Evolutionary conservation across 192 early-diverging fungal genomes (phyloP).

Genomic region (Coemansia sp.): DNA sequence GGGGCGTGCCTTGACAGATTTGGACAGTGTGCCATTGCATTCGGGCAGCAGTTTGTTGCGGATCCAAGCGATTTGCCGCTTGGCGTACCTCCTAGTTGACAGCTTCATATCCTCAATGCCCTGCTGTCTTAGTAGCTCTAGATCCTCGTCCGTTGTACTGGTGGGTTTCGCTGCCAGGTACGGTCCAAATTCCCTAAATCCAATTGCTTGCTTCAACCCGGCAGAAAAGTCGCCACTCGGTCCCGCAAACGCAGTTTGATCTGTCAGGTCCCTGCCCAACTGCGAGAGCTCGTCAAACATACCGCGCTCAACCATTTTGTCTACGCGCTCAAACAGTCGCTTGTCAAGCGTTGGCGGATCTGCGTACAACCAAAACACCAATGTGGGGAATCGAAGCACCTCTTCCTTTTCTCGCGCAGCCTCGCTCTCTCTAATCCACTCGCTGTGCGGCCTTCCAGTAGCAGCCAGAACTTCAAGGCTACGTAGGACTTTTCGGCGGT

Average conservation of each 20-base stretch:
- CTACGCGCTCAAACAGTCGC: constrained; percentile 82
- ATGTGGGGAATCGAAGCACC: constrained; percentile 63
- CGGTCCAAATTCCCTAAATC: constrained; percentile 86
- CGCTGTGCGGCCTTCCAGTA: constrained; percentile 75
- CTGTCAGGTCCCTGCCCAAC: constrained; percentile 33
- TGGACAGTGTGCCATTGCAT: constrained; percentile 35
- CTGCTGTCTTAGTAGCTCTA: constrained; percentile 48
- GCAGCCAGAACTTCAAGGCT: constrained; percentile 80
- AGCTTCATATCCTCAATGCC: constrained; percentile 84
- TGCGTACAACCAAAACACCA: constrained; percentile 90
- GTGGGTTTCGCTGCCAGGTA: constrained; percentile 57
- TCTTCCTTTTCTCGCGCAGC: constrained; percentile 46
- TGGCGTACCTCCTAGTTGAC: constrained; percentile 87
- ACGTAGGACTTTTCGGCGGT: constrained; percentile 82
- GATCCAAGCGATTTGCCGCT: constrained; percentile 56
- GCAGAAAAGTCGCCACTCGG: constrained; percentile 20
- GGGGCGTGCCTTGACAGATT: constrained; percentile 39
- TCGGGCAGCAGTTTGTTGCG: constrained; percentile 54
- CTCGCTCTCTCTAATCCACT: constrained; percentile 72
- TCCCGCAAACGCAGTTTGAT: background rate
- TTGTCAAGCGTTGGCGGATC: constrained; percentile 65
- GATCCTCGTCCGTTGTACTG: background rate
- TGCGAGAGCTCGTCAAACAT: constrained; percentile 55
- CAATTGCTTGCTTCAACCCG: constrained; percentile 54
- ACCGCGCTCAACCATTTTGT: constrained; percentile 79